Evolutionary conservation across 148 eudicot genomes (phyloP).

Genomic region (Cornus florida): DNA sequence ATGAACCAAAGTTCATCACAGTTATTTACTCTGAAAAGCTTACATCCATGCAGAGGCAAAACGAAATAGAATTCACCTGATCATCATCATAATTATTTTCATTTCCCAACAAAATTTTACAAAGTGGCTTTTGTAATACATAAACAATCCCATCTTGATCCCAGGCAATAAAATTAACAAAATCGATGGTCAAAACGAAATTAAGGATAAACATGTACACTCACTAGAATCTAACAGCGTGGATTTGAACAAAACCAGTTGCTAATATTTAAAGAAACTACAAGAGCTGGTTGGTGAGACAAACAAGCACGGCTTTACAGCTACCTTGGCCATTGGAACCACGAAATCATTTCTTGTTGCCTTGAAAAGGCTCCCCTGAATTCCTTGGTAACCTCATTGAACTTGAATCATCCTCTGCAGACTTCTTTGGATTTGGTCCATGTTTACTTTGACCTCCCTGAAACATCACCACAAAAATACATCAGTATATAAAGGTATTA

Average conservation of each 20-base stretch:
- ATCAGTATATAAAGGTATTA: background rate
- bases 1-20: too few relatives aligned
- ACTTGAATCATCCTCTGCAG: slow-evolving; percentile 4
- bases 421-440: slow-evolving; percentile 16
- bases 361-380: background rate
- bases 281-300: background rate
- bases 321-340: background rate
- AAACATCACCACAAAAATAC: slow-evolving; percentile 5
- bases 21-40: too few relatives aligned
- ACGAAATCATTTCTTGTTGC: slow-evolving; percentile 5
- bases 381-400: background rate
- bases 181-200: background rate
- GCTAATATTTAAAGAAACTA: background rate
- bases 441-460: slow-evolving; percentile 24
- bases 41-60: too few relatives aligned
- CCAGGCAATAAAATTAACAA: background rate
- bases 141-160: background rate
- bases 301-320: background rate
- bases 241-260: background rate
- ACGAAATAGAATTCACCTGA: too few relatives aligned
- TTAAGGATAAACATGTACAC: background rate
- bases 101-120: background rate
- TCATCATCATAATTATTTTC: too few relatives aligned
- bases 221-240: background rate
- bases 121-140: background rate